phyloP scores from a whole-genome alignment of 192 early-diverging fungal genomes.

The Rhizoclosmatium sp. region DNA sequence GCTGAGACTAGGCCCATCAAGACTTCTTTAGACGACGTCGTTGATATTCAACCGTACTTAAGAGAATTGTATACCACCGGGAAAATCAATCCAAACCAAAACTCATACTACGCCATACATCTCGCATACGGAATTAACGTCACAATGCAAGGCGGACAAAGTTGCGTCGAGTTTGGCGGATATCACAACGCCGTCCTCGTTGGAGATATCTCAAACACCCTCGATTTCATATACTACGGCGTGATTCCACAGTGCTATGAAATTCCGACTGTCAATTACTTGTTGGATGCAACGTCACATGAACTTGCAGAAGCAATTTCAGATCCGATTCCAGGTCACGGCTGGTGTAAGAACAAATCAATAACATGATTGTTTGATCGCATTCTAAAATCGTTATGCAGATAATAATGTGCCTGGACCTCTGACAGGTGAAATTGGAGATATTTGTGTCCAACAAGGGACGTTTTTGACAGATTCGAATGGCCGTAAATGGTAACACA shows the following conservation, averaged over 20 bases:
- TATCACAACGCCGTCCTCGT: conserved; percentile 7
- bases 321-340: conserved; percentile 1
- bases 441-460: conserved; percentile 1
- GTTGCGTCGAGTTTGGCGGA: conserved; percentile 11
- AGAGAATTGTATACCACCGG: conserved; percentile 1
- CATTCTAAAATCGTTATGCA: no score
- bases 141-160: not conserved
- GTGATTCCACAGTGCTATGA: conserved; percentile 21
- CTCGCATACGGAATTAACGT: conserved; percentile 2
- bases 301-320: not conserved
- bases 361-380: no score
- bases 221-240: conserved; percentile 8
- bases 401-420: not conserved
- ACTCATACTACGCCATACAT: conserved; percentile 21
- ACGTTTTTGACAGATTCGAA: not conserved
- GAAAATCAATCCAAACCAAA: not conserved
- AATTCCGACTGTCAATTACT: conserved; percentile 6
- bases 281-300: not conserved
- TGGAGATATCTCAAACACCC: conserved; percentile 7
- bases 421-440: conserved; percentile 5
- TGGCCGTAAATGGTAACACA: not conserved
- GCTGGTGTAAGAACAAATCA: not conserved
- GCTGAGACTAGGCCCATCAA: not conserved
- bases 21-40: not conserved
- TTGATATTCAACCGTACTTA: conserved; percentile 20